A percentile compares a stretch with the other conserved stretches of the same genome.
phyloP scores from a whole-genome alignment of 2,329 filamentous ascomycete species.

The Fusarium equiseti region DNA sequence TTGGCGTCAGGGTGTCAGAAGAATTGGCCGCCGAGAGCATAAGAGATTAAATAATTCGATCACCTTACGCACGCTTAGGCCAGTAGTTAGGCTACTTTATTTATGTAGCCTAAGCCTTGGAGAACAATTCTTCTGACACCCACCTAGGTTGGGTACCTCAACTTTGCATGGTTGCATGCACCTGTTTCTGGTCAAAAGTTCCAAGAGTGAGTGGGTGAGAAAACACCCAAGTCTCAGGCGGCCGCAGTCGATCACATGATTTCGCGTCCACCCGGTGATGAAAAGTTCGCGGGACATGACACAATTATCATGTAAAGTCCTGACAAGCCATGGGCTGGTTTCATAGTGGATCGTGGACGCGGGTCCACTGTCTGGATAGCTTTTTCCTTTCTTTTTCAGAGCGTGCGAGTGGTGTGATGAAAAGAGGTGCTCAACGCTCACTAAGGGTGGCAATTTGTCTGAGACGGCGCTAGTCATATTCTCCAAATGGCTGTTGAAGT shows the following conservation, averaged over 20 bases:
- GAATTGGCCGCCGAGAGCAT: neutral
- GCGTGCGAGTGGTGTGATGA: neutral
- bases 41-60: neutral
- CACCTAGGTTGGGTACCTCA: neutral
- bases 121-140: neutral
- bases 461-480: neutral
- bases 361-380: neutral
- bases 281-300: neutral
- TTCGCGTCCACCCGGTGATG: neutral
- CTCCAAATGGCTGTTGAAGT: conserved; percentile 2
- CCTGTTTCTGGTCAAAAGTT: neutral
- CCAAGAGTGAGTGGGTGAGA: neutral
- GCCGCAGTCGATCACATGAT: neutral
- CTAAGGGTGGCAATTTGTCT: neutral
- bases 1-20: neutral
- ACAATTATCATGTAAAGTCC: neutral
- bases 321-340: neutral
- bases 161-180: neutral
- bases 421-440: neutral
- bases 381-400: neutral
- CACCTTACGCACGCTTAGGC: neutral
- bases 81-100: neutral
- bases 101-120: neutral
- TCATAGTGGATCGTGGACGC: neutral
- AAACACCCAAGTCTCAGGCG: neutral